Evolutionary conservation across 1,284 basidiomycete genomes (phyloP), one percentile per base, ranked within the genome.

Genomic region (Mycena sp.): DNA sequence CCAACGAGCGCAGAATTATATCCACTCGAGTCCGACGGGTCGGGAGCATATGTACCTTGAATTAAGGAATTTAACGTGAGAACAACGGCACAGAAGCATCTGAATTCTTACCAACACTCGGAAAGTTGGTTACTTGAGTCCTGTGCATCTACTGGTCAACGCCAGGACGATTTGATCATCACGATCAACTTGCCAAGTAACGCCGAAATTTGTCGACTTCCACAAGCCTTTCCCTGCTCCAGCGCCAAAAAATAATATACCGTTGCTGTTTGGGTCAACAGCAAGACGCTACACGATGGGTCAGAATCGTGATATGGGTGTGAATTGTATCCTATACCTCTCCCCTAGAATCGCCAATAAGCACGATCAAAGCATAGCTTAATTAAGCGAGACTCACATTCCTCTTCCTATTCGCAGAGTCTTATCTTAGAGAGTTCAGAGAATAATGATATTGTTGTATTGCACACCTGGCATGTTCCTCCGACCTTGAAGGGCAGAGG

Each of bases 391-490:
- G 9, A 9, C 32, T 35, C 14, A 35, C 32, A 35, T 35, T 35
- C 32, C 32, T 35, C 32, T 35, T 9, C 32, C 32, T 9, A 9
- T 14, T 35, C 32, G 14, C 7, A 9, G 32, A 35, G 32, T 35
- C 14, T 35, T 35, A 35, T 14, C 7, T 35, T 35, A 9, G 32
- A 35, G 14, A 35, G 14, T 14, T 35, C 32, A 35, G 32, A 35
- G 14, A 14, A 35, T 9, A 35, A 9, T 7, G 32, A 35, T 9
- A 35, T 14, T 9, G 14, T 7, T 35, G 32, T 35, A n/a, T n/a
- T n/a, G n/a, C n/a, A n/a, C 14, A 35, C 87, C 87, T 23, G 87
- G 88, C 87, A 89, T 89, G 71, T 90, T 90, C 87, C 87, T 37
- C 85, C 84, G 29, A 87, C 81, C 64, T 90, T 89, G 80, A 90